phyloP scores from a whole-genome alignment of 2,329 filamentous ascomycete genomes.

The Calonectria montana region DNA sequence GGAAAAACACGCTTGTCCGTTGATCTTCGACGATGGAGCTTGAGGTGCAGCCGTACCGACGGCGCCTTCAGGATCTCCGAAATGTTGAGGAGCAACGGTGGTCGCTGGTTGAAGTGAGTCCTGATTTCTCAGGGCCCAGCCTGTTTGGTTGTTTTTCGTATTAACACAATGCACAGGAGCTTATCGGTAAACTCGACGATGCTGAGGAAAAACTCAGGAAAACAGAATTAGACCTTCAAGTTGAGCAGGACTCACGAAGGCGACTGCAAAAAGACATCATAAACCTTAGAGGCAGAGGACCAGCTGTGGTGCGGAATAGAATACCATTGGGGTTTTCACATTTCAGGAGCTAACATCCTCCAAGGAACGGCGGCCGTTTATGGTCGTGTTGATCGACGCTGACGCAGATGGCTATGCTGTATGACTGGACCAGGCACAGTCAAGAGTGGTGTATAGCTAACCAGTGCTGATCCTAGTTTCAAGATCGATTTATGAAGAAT shows the following conservation, averaged over 20 bases:
- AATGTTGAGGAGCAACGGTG: neutral
- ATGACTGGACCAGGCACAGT: neutral
- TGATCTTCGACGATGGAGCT: neutral
- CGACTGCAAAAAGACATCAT: neutral
- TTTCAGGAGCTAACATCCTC: neutral
- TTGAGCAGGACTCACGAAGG: neutral
- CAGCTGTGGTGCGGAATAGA: neutral
- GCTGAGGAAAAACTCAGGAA: neutral
- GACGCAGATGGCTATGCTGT: neutral
- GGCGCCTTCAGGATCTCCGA: neutral
- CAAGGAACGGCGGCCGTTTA: neutral
- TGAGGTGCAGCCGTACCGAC: neutral
- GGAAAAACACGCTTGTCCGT: neutral
- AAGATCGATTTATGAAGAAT: neutral
- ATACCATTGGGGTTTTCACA: neutral
- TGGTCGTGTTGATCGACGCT: neutral
- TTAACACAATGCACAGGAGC: neutral
- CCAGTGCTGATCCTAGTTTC: neutral
- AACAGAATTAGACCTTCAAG: neutral
- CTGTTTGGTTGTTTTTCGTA: neutral
- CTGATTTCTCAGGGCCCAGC: neutral
- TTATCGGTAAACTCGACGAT: neutral
- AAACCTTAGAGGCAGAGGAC: neutral
- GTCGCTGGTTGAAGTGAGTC: neutral
- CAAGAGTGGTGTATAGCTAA: neutral